Conservation (phyloP, 225 moss, liverwort and hornwort genomes). For the Anthoceros angustus region DNA sequence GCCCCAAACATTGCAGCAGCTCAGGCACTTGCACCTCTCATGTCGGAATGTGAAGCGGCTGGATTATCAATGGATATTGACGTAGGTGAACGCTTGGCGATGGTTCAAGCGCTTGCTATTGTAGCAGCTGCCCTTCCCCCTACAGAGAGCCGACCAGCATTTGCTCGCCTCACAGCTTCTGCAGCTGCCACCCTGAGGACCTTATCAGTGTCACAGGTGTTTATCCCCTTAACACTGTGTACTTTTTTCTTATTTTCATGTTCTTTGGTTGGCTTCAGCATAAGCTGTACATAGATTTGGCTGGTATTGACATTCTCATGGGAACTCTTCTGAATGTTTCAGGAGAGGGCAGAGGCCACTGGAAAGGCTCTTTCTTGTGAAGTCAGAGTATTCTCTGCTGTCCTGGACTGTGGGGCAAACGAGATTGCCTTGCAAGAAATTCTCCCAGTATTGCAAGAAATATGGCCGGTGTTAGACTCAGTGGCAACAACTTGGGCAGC, state of each 20-base stretch:
- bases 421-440: slow-evolving; percentile 19
- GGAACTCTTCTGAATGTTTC: background rate
- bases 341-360: background rate
- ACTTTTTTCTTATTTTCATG: background rate
- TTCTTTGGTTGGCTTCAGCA: background rate
- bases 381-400: slow-evolving; percentile 27
- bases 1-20: slow-evolving; percentile 32
- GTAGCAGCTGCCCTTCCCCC: slow-evolving; percentile 33
- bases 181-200: slow-evolving; percentile 24
- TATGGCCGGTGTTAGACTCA: slow-evolving; percentile 35
- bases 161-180: slow-evolving; percentile 20
- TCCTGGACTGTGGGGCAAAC: slow-evolving; percentile 20
- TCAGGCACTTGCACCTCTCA: slow-evolving; percentile 26
- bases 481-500: slow-evolving; percentile 36
- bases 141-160: slow-evolving; percentile 21
- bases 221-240: background rate
- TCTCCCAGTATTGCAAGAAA: slow-evolving; percentile 28
- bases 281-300: background rate
- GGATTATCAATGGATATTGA: slow-evolving; percentile 19
- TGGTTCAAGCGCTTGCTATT: slow-evolving; percentile 34
- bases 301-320: background rate
- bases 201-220: slow-evolving; percentile 27
- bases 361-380: slow-evolving; percentile 31
- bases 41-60: slow-evolving; percentile 32
- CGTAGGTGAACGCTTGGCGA: slow-evolving; percentile 21